These are phyloP conservation scores for Asterochloris sp. DNA, from an alignment of 139 green algal species.

Conservation along the genomic window DNA sequence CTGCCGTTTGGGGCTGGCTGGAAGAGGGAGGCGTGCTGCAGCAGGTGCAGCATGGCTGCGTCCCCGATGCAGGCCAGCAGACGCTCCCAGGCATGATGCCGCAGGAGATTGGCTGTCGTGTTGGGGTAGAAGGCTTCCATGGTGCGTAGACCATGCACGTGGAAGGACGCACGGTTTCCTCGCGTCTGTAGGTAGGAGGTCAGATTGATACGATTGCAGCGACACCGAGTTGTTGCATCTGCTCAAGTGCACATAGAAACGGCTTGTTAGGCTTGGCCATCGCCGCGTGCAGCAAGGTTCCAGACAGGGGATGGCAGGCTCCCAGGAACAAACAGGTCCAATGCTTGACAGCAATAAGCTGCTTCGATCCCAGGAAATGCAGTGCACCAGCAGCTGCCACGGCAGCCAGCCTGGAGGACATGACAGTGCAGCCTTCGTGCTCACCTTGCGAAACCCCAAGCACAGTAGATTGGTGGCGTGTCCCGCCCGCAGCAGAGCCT, in stretches of 20 bases:
- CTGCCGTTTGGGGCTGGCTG: slow-evolving; percentile 42
- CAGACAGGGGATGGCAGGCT: background rate
- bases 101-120: slow-evolving; percentile 25
- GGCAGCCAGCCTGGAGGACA: too few relatives aligned
- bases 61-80: slow-evolving; percentile 65
- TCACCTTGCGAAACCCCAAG: slow-evolving; percentile 47
- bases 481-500: slow-evolving; percentile 40
- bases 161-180: background rate
- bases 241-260: background rate
- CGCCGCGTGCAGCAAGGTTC: background rate
- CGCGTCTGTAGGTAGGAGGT: slow-evolving; percentile 2
- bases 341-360: background rate
- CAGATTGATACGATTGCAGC: background rate
- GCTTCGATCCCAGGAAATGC: too few relatives aligned
- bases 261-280: background rate
- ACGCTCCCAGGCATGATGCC: slow-evolving; percentile 22
- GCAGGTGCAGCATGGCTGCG: slow-evolving; percentile 64
- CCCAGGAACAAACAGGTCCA: background rate
- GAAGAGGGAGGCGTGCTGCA: slow-evolving; percentile 62
- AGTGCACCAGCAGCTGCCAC: too few relatives aligned
- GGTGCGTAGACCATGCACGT: slow-evolving; percentile 32
- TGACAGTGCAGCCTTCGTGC: too few relatives aligned
- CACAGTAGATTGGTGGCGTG: slow-evolving; percentile 48
- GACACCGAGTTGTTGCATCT: background rate
- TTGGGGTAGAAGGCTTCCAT: slow-evolving; percentile 41